A percentile compares a stretch with the other conserved stretches of the same genome.
Evolutionary conservation across 2,329 filamentous ascomycete species (phyloP).

Genomic region (Helotiales sp.): DNA sequence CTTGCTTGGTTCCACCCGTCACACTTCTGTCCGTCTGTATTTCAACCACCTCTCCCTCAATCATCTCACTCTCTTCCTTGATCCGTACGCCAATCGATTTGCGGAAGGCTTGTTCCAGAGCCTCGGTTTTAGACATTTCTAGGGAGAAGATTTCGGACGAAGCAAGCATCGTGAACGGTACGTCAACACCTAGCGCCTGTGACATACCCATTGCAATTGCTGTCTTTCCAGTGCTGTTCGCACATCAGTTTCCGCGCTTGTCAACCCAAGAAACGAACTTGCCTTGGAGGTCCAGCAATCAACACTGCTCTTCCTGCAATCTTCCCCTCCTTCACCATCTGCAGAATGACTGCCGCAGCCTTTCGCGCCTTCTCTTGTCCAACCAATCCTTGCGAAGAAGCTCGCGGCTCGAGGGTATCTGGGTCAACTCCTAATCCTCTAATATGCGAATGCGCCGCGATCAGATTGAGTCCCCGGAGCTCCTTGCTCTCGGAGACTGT

Average conservation of each 20-base stretch:
- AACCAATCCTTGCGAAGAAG: conserved; percentile 86
- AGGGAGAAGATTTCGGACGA: conserved; percentile 97
- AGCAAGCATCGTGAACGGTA: conserved; percentile 93
- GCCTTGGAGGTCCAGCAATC: conserved; percentile 90
- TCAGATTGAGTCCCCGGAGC: conserved; percentile 93
- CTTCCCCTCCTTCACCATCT: conserved; percentile 99
- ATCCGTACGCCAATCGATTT: conserved; percentile 98
- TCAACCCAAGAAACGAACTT: conserved; percentile 24
- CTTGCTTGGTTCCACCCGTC: conserved; percentile 95
- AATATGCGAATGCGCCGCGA: conserved; percentile 97
- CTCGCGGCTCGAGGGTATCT: conserved; percentile 84
- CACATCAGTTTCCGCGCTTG: conserved; percentile 8
- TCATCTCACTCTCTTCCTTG: conserved; percentile 98
- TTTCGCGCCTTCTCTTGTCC: conserved; percentile 96
- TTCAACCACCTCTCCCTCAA: conserved; percentile 98
- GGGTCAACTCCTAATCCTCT: conserved; percentile 90
- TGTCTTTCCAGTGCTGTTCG: conserved; percentile 85
- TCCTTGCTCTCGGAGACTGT: conserved; percentile 96
- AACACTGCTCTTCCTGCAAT: conserved; percentile 94
- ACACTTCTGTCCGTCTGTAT: conserved; percentile 98
- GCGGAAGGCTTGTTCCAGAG: conserved; percentile 96
- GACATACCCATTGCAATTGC: conserved; percentile 99
- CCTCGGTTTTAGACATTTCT: conserved; percentile 99
- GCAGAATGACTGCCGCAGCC: conserved; percentile 90
- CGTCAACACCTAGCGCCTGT: conserved; percentile 89